Evolutionary conservation across 768 basidiomycete species (phyloP), one percentile per base, ranked within the genome.

Genomic region (Tulasnella sp.): DNA sequence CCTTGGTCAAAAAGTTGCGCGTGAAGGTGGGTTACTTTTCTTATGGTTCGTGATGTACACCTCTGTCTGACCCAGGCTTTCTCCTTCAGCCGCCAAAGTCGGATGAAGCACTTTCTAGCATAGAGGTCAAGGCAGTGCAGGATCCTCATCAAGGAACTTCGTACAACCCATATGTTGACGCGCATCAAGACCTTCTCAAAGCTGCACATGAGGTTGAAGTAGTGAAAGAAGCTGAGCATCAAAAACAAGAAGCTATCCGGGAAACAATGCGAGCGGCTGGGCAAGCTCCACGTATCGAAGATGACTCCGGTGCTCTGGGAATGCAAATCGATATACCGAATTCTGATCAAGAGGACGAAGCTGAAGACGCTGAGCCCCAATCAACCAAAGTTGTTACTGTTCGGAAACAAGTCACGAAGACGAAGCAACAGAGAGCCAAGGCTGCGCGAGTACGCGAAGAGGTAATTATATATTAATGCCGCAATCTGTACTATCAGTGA

Each of bases 131-230:
- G 1, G 81, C 86, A 0, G 74, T 89, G 0, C 58, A 68, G 1
- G 66, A 78, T 3, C 91, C 91, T 0, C 85, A 86, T 57, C 77
- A 77, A 28, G 91, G 91, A 16, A 75, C 81, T 3, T 91, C 88
- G 15, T 96, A 96, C 62, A 95, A 95, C 62, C 91, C 91, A 0
- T 77, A 79, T 0, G 76, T 74, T 1, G 70, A 75, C 3, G 77
- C 81, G 0, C 85, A 93, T 58, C 73, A 76, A 44, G 76, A 77
- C 43, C 74, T 93, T 4, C 62, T 96, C 19, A 66, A 73, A 10
- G 65, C 74, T 45, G 91, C 89, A 0, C 72, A 78, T 45, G 72
- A 77, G 53, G 63, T 72, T 12, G 91, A 91, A 64, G 72, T 73
- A 58, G 72, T 71, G 41, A 72, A 73, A 37, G 61, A 78, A 34